A percentile compares a stretch with the other conserved stretches of the same genome.
Conservation (phyloP, 345 rosid species). For the Camelina sativa region DNA sequence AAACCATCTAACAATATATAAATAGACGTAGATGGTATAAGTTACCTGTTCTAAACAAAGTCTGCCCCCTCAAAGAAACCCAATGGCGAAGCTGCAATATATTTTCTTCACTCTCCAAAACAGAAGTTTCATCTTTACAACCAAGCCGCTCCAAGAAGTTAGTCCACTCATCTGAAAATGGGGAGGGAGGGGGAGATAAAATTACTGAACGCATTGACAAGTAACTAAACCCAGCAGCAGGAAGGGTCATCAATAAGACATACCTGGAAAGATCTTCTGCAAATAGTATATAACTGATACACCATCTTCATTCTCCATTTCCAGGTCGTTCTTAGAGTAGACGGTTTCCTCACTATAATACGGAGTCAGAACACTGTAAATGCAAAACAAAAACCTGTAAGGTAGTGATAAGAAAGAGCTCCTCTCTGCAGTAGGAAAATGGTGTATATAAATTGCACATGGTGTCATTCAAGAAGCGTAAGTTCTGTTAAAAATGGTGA, state of each 20-base stretch:
- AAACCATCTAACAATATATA: constrained; percentile 10
- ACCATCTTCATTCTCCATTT: constrained; percentile 98
- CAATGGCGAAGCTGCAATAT: constrained; percentile 95
- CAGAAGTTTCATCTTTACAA: constrained; percentile 70
- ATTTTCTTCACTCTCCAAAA: constrained; percentile 91
- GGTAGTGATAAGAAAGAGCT: constrained; percentile 25
- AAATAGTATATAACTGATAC: constrained; percentile 88
- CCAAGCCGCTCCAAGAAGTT: constrained; percentile 87
- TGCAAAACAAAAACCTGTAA: constrained; percentile 22
- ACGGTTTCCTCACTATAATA: constrained; percentile 98
- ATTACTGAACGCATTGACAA: constrained; percentile 25
- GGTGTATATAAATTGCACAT: constrained; percentile 23
- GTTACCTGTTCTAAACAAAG: constrained; percentile 89
- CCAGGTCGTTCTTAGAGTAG: constrained; percentile 87
- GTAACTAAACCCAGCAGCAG: constrained; percentile 1
- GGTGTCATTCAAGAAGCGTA: constrained; percentile 22
- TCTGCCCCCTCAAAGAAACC: constrained; percentile 97
- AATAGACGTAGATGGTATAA: constrained; percentile 28
- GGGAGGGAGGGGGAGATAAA: constrained; percentile 6
- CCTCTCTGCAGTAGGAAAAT: constrained; percentile 4
- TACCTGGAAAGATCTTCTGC: constrained; percentile 97
- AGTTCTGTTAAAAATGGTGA: constrained; percentile 8
- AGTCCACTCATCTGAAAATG: constrained; percentile 86
- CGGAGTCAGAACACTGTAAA: constrained; percentile 89
- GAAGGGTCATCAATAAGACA: constrained; percentile 30